Evolutionary conservation across 2,329 filamentous ascomycete genomes (phyloP), one percentile per base, ranked within the genome.

Genomic region (Aspergillus puulaauensis): DNA sequence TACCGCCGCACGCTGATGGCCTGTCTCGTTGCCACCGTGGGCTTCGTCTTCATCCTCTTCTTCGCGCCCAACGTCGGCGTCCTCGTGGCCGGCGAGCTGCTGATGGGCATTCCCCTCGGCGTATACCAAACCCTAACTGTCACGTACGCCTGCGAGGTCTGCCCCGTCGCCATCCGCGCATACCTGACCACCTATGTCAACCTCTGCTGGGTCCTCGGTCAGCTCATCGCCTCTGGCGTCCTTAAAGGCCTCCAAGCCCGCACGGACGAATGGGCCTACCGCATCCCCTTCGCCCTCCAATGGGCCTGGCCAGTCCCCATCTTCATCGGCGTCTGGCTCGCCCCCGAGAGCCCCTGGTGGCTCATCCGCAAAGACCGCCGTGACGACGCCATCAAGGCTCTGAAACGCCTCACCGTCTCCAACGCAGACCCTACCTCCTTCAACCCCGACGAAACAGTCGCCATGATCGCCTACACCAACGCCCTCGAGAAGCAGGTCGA

Each of bases 301-400:
- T 79, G 79, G 79, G 77, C 76, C 64, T 80, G 77, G 77, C 78
- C 79, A 0, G 61, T 80, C n/a, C 79, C 79, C 1, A 73, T 81
- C 8, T 64, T 77, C 35, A 65, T 79, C 37, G 77, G 75, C 6
- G 70, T 77, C 37, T 64, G 67, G 12, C 66, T 79, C 39, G 78
- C 77, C 5, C 78, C 78, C 1, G 77, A 80, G 60, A 78, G 72
- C 4, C 77, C 77, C 17, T 78, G 77, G 77, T 79, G 77, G 78
- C 73, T 79, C 8, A 72, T 80, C 31, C 72, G 78, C 1, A 44
- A 52, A 12, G 73, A 69, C 15, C 63, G 68, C 8, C 53, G 58
- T 7, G 68, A 74, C n/a, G 70, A 74, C n/a, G 75, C 75, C 6
- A 62, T 67, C 21, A 64, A 65, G 23, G 62, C 71, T 1, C 54